Percentiles rank a stretch among this genome's conserved stretches.
Conservation (phyloP, 305 asterid species). For the Fraxinus baroniana region DNA sequence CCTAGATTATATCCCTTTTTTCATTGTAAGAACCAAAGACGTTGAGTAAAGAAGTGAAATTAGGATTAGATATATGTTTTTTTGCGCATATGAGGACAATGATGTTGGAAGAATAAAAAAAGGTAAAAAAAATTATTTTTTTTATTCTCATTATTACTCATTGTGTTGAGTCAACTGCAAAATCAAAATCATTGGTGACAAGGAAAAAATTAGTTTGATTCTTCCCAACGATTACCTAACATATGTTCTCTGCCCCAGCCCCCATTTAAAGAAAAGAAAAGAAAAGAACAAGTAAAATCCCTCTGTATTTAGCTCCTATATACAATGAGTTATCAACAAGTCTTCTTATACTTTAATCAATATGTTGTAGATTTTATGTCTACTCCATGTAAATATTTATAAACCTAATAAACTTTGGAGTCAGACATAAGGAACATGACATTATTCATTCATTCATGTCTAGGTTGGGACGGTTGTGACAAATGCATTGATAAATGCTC, state of each 20-base stretch:
- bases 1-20: neutral
- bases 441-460: conserved; percentile 16
- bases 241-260: neutral
- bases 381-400: neutral
- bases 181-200: neutral
- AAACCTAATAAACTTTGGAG: neutral
- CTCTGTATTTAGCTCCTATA: neutral
- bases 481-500: conserved; percentile 72
- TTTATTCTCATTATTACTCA: neutral
- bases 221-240: neutral
- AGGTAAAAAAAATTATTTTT: neutral
- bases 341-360: neutral
- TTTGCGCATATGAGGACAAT: neutral
- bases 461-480: conserved; percentile 84
- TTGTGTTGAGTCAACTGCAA: neutral
- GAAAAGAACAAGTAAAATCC: neutral
- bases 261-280: neutral
- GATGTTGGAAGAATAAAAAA: neutral
- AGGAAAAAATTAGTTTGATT: neutral
- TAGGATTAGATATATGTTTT: neutral
- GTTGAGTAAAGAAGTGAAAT: neutral
- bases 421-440: conserved; percentile 13
- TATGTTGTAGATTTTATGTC: neutral
- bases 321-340: neutral
- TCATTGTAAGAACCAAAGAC: neutral